These are phyloP conservation scores for Pleurozium schreberi DNA, from an alignment of 225 moss, liverwort and hornwort genomes.

Conservation along the genomic window DNA sequence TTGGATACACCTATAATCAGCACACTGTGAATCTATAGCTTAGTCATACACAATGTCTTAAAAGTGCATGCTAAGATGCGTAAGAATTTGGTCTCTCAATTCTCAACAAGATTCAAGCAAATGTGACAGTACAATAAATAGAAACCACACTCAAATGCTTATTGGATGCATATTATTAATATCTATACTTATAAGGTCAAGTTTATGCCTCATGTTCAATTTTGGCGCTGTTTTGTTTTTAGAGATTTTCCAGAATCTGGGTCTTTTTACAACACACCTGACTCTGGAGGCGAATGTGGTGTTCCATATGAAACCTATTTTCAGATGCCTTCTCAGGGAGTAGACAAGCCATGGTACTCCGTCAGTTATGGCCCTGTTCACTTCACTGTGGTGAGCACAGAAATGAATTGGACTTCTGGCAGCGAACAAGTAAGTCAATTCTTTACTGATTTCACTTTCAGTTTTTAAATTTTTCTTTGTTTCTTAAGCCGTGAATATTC, in stretches of 20 bases:
- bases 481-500: not conserved
- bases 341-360: slow-evolving; percentile 77
- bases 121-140: not conserved
- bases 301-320: slow-evolving; percentile 63
- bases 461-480: not conserved
- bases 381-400: slow-evolving; percentile 61
- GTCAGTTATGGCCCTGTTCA: slow-evolving; percentile 59
- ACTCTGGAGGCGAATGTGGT: slow-evolving; percentile 75
- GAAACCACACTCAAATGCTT: not conserved
- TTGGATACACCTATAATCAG: not conserved
- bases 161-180: not conserved
- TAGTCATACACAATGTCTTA: not conserved
- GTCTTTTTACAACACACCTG: slow-evolving; percentile 37
- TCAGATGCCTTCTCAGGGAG: slow-evolving; percentile 54
- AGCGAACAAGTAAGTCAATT: slow-evolving; percentile 46
- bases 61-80: not conserved
- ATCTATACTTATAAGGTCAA: not conserved
- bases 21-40: not conserved
- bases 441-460: not conserved
- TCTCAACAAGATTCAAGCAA: not conserved
- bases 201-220: not conserved
- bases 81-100: not conserved
- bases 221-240: not conserved
- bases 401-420: slow-evolving; percentile 35
- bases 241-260: slow-evolving; percentile 72